Evolutionary conservation across 148 eudicot species (phyloP), one percentile per base, ranked within the genome.

Genomic region (Arctostaphylos glauca): DNA sequence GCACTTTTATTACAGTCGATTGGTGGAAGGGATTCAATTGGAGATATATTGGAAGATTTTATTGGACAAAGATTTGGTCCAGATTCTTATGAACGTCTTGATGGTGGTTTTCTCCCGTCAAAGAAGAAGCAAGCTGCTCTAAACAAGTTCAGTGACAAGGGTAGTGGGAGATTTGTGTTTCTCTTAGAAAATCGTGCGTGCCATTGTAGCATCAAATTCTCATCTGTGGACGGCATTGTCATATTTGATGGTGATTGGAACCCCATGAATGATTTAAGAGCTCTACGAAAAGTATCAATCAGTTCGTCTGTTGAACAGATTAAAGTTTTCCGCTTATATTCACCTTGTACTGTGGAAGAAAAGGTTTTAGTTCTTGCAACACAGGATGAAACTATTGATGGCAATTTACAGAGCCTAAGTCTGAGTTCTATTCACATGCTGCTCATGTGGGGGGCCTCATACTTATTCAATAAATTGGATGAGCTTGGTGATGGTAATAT

Each of bases 261-360:
- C 82, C 95, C 96, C 21, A 79, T 81, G 7, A 89, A 85, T 86
- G 98, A 95, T 86, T 76, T 90, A 80, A 92, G 82, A 82, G 84
- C 89, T 46, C 85, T 95, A 67, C 89, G 86, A 50, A 92, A 81
- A 83, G 79, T 95, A 89, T 87, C 91, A 44, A 83, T 92, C 78
- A 87, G 89, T 86, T 84, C 94, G 41, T 80, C 87, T 53, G 80
- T 6, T 77, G 88, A 84, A 81, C 89, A 90, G 43, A 79, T 94
- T 18, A 95, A 89, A 86, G 88, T 94, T 80, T 91, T 95, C 77
- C 94, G 98, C 41, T 84, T 95, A 47, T 95, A 94, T 81, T 81
- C 96, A 46, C 70, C 87, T 77, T 90, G 77, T 62, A 92, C 90
- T 46, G 78, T 92, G 82, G 98, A 95, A 83, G 98, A 95, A 84